Percentiles rank a stretch among this genome's conserved stretches.
Evolutionary conservation across 805 yeast genomes (phyloP).

Genomic region (Tetrapisispora arboricola): DNA sequence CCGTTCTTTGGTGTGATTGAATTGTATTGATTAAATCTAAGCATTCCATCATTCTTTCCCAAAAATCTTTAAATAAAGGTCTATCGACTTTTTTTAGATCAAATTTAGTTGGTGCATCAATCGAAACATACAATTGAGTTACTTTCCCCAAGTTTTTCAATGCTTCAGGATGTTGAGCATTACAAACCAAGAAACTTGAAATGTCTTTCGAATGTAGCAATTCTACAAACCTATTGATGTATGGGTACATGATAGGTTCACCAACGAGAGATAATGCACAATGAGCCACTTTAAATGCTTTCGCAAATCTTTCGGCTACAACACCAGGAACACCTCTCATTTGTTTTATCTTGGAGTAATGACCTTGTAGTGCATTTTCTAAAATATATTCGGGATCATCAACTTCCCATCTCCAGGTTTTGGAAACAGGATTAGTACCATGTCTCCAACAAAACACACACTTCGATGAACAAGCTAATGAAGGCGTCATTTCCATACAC

Average conservation of each 20-base stretch:
- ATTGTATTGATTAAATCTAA: slow-evolving; percentile 64
- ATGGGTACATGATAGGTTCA: slow-evolving; percentile 89
- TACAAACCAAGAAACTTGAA: slow-evolving; percentile 83
- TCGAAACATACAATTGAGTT: slow-evolving; percentile 84
- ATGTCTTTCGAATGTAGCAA: slow-evolving; percentile 73
- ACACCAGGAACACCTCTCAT: slow-evolving; percentile 96
- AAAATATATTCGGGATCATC: slow-evolving; percentile 79
- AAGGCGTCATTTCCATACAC: slow-evolving; percentile 94
- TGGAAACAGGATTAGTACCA: slow-evolving; percentile 94
- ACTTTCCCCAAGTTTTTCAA: slow-evolving; percentile 59
- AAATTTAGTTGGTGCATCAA: slow-evolving; percentile 83
- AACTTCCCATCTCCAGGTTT: slow-evolving; percentile 93
- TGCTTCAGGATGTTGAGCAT: slow-evolving; percentile 92
- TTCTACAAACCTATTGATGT: slow-evolving; percentile 73
- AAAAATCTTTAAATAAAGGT: slow-evolving; percentile 80
- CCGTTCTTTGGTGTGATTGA: slow-evolving; percentile 80
- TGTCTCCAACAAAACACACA: slow-evolving; percentile 98
- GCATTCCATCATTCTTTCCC: slow-evolving; percentile 81
- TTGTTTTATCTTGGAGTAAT: slow-evolving; percentile 84
- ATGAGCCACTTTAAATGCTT: slow-evolving; percentile 80
- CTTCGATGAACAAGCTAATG: slow-evolving; percentile 85
- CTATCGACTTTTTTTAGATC: slow-evolving; percentile 78
- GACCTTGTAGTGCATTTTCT: slow-evolving; percentile 81
- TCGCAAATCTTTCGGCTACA: slow-evolving; percentile 78
- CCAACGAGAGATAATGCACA: slow-evolving; percentile 92